Base-by-base conservation (phyloP, 495 filamentous ascomycete genomes). In the Achaetomiella virescens region DNA sequence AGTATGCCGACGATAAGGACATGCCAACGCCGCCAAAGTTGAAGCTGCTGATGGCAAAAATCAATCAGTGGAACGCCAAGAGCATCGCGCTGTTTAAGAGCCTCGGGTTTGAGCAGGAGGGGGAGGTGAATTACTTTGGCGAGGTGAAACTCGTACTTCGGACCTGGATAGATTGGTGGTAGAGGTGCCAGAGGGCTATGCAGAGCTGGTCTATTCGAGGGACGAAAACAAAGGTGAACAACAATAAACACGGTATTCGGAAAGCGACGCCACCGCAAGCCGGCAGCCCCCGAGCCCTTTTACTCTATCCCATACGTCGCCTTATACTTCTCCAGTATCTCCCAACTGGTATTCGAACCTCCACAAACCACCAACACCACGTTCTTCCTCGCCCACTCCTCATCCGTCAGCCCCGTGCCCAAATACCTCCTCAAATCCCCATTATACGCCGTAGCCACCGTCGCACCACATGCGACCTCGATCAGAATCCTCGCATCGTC, bases 311-410 rank as follows among this genome's bases (percentile, higher is more conserved):
- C 78, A 66, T 78, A 89, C 54, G 70, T 72, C 72, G 78, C 69
- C 63, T 76, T 75, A 70, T 86, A 97, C 48, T 70, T 70, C 42
- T 71, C 72, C 61, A 95, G 68, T 65, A 84, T 81, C 18, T 86
- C 82, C 24, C 86, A 69, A 4, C 82, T 85, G 43, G 91, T 80
- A 69, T 87, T 87, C 42, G 79, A 84, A 9, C 92, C 92, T 0
- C 92, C 92, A 66, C 92, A 97, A 21, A 96, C 81, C 22, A 96
- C 75, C 50, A 97, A 75, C 6, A 97, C 90, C 25, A 97, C 80
- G 57, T 88, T 88, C 60, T 79, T 85, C 44, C 78, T 71, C 31
- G 69, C 66, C 63, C 75, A 81, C 57, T 76, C 72, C 45, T 74
- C 75, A 17, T 75, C 72, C 8, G 67, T 75, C 58, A 89, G 52